phyloP scores from a whole-genome alignment of 1,284 basidiomycete genomes.

The Vanrija humicola region DNA sequence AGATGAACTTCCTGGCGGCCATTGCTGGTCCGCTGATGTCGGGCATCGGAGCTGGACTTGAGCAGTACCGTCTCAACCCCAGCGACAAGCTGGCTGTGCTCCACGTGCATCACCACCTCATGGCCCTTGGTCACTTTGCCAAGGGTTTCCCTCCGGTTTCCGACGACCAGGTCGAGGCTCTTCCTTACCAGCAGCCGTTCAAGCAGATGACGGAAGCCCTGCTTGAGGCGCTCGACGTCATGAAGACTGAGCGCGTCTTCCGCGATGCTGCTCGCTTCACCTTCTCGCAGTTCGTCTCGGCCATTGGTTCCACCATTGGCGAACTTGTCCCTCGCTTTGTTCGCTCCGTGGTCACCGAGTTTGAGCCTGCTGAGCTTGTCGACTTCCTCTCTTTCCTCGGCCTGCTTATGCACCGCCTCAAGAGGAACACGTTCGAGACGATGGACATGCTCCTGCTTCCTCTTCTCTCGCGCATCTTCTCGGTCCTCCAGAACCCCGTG shows the following conservation, averaged over 20 bases:
- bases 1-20: conserved; percentile 67
- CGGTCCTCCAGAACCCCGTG: conserved; percentile 74
- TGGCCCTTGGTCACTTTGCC: conserved; percentile 90
- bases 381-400: conserved; percentile 96
- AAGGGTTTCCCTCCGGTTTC: conserved; percentile 95
- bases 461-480: conserved; percentile 76
- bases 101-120: conserved; percentile 90
- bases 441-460: conserved; percentile 88
- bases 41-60: conserved; percentile 67
- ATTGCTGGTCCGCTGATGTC: conserved; percentile 77
- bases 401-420: conserved; percentile 84
- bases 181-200: conserved; percentile 76
- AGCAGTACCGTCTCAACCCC: conserved; percentile 45
- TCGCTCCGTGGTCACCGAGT: conserved; percentile 80
- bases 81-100: conserved; percentile 60
- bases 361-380: conserved; percentile 85
- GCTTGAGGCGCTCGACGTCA: conserved; percentile 76
- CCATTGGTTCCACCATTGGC: conserved; percentile 68
- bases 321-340: conserved; percentile 59
- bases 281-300: conserved; percentile 87
- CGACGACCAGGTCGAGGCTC: conserved; percentile 64
- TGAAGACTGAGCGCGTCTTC: conserved; percentile 83
- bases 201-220: conserved; percentile 84
- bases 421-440: conserved; percentile 58
- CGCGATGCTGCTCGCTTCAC: conserved; percentile 94